Conservation (phyloP, 768 basidiomycete species). For the Mycena belliarum region DNA sequence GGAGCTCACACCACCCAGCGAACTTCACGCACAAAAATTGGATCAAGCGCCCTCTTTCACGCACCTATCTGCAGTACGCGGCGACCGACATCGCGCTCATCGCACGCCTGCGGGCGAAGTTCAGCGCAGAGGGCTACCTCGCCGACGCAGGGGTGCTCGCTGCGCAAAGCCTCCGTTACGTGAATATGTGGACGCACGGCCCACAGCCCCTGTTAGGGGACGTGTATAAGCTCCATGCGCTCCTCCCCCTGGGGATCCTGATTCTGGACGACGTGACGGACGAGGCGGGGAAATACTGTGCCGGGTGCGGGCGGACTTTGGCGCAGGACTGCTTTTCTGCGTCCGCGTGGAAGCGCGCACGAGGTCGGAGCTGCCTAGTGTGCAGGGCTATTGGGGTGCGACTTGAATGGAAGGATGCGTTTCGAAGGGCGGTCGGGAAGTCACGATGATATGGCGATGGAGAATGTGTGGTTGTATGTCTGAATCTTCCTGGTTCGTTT, state of each 20-base stretch:
- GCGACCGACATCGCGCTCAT: conserved; percentile 10
- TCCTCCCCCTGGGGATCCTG: conserved; percentile 6
- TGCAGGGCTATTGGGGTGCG: conserved; percentile 11
- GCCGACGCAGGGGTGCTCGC: neutral
- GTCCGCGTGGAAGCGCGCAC: neutral
- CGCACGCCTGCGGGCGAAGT: neutral
- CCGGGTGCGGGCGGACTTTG: neutral
- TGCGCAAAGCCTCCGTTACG: neutral
- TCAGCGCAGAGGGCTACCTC: neutral
- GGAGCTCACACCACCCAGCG: too few relatives aligned
- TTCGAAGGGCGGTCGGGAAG: too few relatives aligned
- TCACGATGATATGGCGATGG: too few relatives aligned
- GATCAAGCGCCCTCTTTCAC: neutral
- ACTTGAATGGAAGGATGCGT: too few relatives aligned
- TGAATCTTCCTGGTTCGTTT: too few relatives aligned
- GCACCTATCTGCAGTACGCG: neutral
- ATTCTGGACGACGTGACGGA: neutral
- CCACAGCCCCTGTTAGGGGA: neutral
- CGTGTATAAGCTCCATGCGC: neutral
- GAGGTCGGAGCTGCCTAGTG: conserved; percentile 2
- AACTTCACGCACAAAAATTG: neutral
- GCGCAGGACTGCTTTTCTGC: neutral
- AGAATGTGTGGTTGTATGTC: too few relatives aligned
- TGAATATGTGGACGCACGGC: neutral
- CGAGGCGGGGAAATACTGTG: neutral